Evolutionary conservation across 768 basidiomycete species (phyloP).

Genomic region (Auricularia sp.): DNA sequence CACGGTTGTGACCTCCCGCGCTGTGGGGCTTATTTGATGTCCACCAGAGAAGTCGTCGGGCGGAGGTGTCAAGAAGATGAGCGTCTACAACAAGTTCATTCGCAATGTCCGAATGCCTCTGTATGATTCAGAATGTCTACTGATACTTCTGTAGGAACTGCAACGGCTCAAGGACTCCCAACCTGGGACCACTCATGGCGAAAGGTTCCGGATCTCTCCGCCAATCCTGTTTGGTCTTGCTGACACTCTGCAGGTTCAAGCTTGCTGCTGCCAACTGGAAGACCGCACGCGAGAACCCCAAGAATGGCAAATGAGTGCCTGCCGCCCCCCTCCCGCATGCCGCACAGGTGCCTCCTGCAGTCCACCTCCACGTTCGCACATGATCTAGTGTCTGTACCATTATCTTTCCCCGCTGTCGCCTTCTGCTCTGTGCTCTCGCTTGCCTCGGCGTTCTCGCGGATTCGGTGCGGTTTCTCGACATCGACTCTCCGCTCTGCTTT

Average conservation of each 20-base stretch:
- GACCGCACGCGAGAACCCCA: neutral
- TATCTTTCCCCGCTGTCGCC: neutral
- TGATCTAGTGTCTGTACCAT: neutral
- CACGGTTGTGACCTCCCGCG: neutral
- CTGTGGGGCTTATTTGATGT: neutral
- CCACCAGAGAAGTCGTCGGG: neutral
- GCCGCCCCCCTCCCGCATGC: neutral
- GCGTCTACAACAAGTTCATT: neutral
- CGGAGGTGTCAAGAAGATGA: neutral
- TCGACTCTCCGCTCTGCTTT: neutral
- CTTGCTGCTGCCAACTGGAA: constrained; percentile 1
- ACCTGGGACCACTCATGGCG: neutral
- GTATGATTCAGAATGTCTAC: neutral
- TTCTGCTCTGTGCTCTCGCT: neutral
- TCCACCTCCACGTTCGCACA: neutral
- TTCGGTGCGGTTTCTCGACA: neutral
- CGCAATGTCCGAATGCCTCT: neutral
- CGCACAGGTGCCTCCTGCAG: neutral
- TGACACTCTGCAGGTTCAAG: neutral
- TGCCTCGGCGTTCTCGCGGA: neutral
- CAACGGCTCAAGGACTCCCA: neutral
- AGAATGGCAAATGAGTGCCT: neutral
- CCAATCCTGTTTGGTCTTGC: neutral
- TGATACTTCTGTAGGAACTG: neutral
- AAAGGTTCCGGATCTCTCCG: neutral